Percentiles rank a stretch among this genome's conserved stretches.
phyloP scores from a whole-genome alignment of 495 filamentous ascomycete species.

The Tuber melanosporum region DNA sequence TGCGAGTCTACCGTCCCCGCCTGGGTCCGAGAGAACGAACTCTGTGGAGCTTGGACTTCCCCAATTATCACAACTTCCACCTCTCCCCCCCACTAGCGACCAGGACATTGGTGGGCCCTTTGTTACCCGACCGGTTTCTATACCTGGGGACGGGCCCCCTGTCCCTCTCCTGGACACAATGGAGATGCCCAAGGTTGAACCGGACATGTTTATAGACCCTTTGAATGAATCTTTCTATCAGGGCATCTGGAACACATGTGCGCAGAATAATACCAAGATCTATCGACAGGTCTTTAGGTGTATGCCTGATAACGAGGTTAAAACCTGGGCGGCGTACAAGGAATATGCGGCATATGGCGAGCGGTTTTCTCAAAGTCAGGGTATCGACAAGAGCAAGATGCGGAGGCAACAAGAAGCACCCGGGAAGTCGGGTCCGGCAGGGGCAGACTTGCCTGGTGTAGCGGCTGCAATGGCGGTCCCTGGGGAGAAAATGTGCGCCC shows the following conservation, averaged over 20 bases:
- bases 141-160: conserved; percentile 42
- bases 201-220: conserved; percentile 75
- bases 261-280: conserved; percentile 88
- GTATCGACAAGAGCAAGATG: conserved; percentile 47
- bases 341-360: conserved; percentile 73
- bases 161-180: conserved; percentile 62
- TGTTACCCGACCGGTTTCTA: conserved; percentile 37
- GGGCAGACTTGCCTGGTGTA: conserved; percentile 31
- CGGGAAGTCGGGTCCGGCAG: conserved; percentile 48
- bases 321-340: conserved; percentile 89
- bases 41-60: conserved; percentile 54
- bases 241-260: conserved; percentile 80
- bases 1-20: conserved; percentile 50
- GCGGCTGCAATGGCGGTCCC: conserved; percentile 27
- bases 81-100: conserved; percentile 62
- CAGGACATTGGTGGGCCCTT: conserved; percentile 69
- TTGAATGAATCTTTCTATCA: conserved; percentile 75
- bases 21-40: conserved; percentile 48
- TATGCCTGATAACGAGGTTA: conserved; percentile 92
- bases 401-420: conserved; percentile 46
- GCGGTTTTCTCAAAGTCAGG: conserved; percentile 64
- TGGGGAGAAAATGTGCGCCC: conserved; percentile 15
- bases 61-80: conserved; percentile 58
- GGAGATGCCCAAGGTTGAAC: conserved; percentile 55
- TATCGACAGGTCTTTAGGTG: conserved; percentile 91